phyloP scores from a whole-genome alignment of 495 filamentous ascomycete genomes.

The Glonium stellatum region DNA sequence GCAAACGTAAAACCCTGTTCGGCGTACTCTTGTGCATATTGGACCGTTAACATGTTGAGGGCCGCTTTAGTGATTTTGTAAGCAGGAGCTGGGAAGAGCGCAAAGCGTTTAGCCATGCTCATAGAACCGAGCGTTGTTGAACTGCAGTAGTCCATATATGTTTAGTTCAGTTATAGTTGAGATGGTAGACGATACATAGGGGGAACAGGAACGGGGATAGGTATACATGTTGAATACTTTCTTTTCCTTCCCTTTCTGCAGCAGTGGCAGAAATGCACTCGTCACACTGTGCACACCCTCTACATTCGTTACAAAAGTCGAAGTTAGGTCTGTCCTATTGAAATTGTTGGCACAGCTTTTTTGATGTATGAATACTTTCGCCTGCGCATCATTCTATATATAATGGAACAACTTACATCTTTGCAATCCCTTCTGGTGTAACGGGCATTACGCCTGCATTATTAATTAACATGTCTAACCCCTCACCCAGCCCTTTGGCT shows the following conservation, averaged over 20 bases:
- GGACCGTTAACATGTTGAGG: conserved; percentile 45
- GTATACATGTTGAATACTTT: conserved; percentile 34
- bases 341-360: not conserved
- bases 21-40: conserved; percentile 41
- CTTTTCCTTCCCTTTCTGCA: conserved; percentile 37
- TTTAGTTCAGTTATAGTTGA: conserved; percentile 14
- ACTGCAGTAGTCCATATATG: not conserved
- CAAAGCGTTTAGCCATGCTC: conserved; percentile 8
- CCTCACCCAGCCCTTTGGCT: conserved; percentile 9
- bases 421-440: conserved; percentile 26
- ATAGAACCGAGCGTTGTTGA: conserved; percentile 8
- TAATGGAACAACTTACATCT: conserved; percentile 35
- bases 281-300: conserved; percentile 41
- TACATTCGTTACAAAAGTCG: conserved; percentile 43
- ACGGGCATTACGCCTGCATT: conserved; percentile 36
- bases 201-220: not conserved
- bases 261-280: conserved; percentile 41
- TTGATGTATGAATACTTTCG: not conserved
- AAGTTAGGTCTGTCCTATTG: conserved; percentile 27
- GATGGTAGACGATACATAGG: not conserved
- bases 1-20: conserved; percentile 41
- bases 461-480: conserved; percentile 41
- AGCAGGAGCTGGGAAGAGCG: conserved; percentile 31
- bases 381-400: not conserved
- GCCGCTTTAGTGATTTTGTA: conserved; percentile 51